phyloP scores from a whole-genome alignment of 345 rosid genomes.

The Litchi chinensis region DNA sequence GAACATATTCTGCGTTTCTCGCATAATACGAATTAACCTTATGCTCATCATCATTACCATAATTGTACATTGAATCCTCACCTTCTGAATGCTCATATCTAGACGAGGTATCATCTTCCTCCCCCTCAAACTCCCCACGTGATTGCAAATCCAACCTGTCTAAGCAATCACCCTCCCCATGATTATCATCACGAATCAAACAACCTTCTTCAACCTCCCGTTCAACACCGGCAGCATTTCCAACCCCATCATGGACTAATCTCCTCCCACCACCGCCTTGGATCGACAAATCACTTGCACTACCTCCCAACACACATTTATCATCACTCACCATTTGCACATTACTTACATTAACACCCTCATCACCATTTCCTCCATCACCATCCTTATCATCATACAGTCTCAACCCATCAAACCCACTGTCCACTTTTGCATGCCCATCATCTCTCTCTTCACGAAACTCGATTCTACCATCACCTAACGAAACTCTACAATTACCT shows the following conservation, averaged over 20 bases:
- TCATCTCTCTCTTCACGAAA: conserved; percentile 27
- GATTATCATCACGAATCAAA: conserved; percentile 20
- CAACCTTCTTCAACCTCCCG: conserved; percentile 26
- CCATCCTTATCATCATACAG: not conserved
- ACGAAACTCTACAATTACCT: conserved; percentile 34
- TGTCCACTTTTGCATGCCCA: conserved; percentile 10
- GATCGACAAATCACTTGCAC: conserved; percentile 14
- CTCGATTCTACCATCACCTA: conserved; percentile 31
- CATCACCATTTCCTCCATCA: not conserved
- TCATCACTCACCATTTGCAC: not conserved
- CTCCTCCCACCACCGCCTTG: conserved; percentile 24
- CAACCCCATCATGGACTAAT: conserved; percentile 9
- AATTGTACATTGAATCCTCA: conserved; percentile 60
- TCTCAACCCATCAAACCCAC: conserved; percentile 13
- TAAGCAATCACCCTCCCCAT: conserved; percentile 20
- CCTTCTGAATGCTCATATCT: conserved; percentile 58
- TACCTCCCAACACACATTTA: conserved; percentile 7
- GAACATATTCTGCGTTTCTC: conserved; percentile 21
- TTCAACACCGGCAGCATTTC: conserved; percentile 11
- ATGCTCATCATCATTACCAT: conserved; percentile 55
- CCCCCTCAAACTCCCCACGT: conserved; percentile 24
- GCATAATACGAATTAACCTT: conserved; percentile 31
- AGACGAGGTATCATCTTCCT: conserved; percentile 40
- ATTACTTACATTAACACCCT: not conserved
- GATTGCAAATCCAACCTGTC: conserved; percentile 30